A percentile compares a stretch with the other conserved stretches of the same genome.
Conservation (phyloP, 306 rosid species). For the Cucumis sativus region Cucumber_9930_V3 NC_026657.2:8413001-8413500, state of each 20-base stretch:
- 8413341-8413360: constrained; percentile 46
- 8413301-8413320: constrained; percentile 39
- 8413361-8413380: constrained; percentile 47
- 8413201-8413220: constrained; percentile 37
- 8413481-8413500: constrained; percentile 33
- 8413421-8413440: constrained; percentile 40
- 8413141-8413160: constrained; percentile 47
- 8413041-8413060: constrained; percentile 10
- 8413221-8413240: constrained; percentile 34
- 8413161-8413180: constrained; percentile 17
- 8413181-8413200: constrained; percentile 19
- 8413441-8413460: constrained; percentile 39
- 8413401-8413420: constrained; percentile 33
- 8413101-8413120: constrained; percentile 8
- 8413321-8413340: constrained; percentile 25
- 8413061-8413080: constrained; percentile 12
- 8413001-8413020: constrained; percentile 32
- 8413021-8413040: constrained; percentile 17
- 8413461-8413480: constrained; percentile 46
- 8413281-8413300: constrained; percentile 33
- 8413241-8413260: constrained; percentile 43
- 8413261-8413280: constrained; percentile 23
- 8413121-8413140: constrained; percentile 2
- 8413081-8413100: background rate
- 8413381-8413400: constrained; percentile 28